Base-by-base conservation (phyloP, 352 stramenopile genomes). In the Aphanomyces stellatus region DNA sequence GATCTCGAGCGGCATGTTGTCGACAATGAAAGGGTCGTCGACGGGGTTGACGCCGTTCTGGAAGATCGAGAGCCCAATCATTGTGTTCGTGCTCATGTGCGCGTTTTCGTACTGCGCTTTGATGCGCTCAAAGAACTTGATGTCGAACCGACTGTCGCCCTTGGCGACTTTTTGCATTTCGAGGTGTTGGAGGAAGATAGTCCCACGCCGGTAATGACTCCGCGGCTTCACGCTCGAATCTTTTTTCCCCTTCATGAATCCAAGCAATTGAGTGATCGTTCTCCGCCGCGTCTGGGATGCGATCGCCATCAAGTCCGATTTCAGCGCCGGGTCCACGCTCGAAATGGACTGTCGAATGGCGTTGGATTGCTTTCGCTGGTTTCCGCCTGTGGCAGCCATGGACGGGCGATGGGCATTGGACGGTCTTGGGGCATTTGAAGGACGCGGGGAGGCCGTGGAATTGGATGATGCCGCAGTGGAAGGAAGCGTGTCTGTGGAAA, bases 121-220 rank as follows among this genome's bases (percentile, higher is more conserved):
- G 43, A 91, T 77, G 62, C 82, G 80, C 4, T 91, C 80, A 48
- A 91, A 88, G 53, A 91, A 91, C 71, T 91, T 91, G 73, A 86
- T 80, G 57, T 91, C 82, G 24, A 83, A 86, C 22, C 88, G 80
- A 0, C 78, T 88, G 8, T 79, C 82, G 34, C 79, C 72, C 5
- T 78, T 80, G 2, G 71, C 63, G n/a, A 76, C 76, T 33, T 87
- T 79, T 60, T 91, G 88, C 24, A 76, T 74, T 53, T 88, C 79
- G 41, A 91, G 64, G 57, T 91, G 82, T 62, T 81, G 81, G 53
- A 91, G 82, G 19, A 88, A 53, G 51, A 90, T 88, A 11, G 80
- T 87, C 10, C 82, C 82, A 43, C 80, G 82, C 3, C 82, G 78
- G 61, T 90, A 90, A 51, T 88, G 80, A 27, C 37, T 64, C 7